phyloP scores from a whole-genome alignment of 805 yeast genomes.

The Saccharomycopsis sp. region DNA sequence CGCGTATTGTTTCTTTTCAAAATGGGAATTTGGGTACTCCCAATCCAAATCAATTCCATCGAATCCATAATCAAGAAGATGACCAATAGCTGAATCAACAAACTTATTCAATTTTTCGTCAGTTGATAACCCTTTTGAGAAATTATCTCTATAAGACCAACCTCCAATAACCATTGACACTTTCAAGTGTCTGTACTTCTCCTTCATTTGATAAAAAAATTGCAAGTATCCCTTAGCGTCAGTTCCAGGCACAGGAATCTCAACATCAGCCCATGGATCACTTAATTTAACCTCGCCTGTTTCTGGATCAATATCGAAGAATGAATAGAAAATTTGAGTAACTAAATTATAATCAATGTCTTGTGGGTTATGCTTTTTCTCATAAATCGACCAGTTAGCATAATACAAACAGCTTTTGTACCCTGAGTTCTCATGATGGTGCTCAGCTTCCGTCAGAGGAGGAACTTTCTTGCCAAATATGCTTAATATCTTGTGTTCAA shows the following conservation, averaged over 20 bases:
- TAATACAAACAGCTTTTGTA: conserved; percentile 43
- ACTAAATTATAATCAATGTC: conserved; percentile 52
- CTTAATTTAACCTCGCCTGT: conserved; percentile 49
- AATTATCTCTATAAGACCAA: conserved; percentile 45
- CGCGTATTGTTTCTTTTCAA: conserved; percentile 40
- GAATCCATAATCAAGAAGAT: conserved; percentile 51
- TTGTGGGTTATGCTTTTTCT: conserved; percentile 47
- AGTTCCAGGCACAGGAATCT: conserved; percentile 24
- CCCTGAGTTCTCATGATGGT: too few species aligned
- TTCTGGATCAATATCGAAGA: conserved; percentile 48
- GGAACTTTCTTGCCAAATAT: too few species aligned
- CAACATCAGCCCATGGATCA: conserved; percentile 63
- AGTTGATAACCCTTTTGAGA: conserved; percentile 39
- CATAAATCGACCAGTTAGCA: conserved; percentile 64
- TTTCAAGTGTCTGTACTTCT: conserved; percentile 36
- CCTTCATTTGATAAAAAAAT: conserved; percentile 43
- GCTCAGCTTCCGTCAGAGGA: too few species aligned
- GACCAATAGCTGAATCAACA: conserved; percentile 39
- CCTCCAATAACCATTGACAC: conserved; percentile 82
- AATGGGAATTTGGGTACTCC: conserved; percentile 66
- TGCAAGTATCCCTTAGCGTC: conserved; percentile 40
- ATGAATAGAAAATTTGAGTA: conserved; percentile 75
- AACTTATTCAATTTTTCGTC: conserved; percentile 37
- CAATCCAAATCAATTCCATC: conserved; percentile 94
- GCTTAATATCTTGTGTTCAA: too few species aligned